Percentiles rank a stretch among this genome's conserved stretches.
Evolutionary conservation across 371 early-diverging fungal species (phyloP).

Genomic region (Mortierella sp.): DNA sequence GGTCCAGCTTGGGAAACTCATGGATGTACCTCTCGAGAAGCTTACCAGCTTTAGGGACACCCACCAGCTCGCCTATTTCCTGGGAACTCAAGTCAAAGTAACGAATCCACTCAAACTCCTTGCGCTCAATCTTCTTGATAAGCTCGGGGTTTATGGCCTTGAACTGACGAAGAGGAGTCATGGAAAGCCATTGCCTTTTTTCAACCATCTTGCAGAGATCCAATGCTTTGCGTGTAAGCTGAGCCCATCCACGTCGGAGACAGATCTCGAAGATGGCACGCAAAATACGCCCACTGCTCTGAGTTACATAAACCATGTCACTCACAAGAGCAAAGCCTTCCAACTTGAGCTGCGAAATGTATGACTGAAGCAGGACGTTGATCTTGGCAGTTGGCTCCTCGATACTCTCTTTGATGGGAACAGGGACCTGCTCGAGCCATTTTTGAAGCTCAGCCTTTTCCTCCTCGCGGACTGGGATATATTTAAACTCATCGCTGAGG

Average conservation of each 20-base stretch:
- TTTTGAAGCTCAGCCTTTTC: slow-evolving; percentile 95
- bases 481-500: slow-evolving; percentile 93
- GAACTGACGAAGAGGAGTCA: slow-evolving; percentile 96
- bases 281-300: slow-evolving; percentile 93
- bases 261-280: slow-evolving; percentile 98
- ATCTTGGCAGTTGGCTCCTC: slow-evolving; percentile 96
- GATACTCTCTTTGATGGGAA: slow-evolving; percentile 92
- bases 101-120: slow-evolving; percentile 95
- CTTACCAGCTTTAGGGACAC: slow-evolving; percentile 90
- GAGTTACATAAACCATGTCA: slow-evolving; percentile 97
- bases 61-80: slow-evolving; percentile 94
- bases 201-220: slow-evolving; percentile 94
- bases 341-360: slow-evolving; percentile 91
- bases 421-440: slow-evolving; percentile 93
- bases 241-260: slow-evolving; percentile 95
- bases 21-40: slow-evolving; percentile 89
- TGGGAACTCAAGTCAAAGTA: slow-evolving; percentile 91
- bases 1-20: slow-evolving; percentile 92
- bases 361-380: slow-evolving; percentile 94
- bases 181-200: slow-evolving; percentile 93
- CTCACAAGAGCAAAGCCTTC: slow-evolving; percentile 96
- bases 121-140: slow-evolving; percentile 90
- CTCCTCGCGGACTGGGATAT: slow-evolving; percentile 96
- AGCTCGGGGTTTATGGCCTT: slow-evolving; percentile 85
- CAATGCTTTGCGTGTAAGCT: slow-evolving; percentile 85